A percentile compares a stretch with the other conserved stretches of the same genome.
Conservation (phyloP, 108 stramenopile species). For the Chaetoceros tenuissimus region DNA sequence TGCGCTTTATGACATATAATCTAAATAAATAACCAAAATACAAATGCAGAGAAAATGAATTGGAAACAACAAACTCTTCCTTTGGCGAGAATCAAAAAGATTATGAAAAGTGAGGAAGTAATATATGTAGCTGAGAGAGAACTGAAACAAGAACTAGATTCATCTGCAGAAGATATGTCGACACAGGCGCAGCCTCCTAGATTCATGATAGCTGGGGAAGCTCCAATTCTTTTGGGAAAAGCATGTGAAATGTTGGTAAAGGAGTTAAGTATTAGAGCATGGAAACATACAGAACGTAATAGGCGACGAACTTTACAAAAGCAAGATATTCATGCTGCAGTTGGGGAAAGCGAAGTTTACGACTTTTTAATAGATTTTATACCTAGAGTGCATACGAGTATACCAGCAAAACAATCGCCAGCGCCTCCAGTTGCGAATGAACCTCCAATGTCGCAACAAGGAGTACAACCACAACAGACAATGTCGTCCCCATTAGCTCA, state of each 20-base stretch:
- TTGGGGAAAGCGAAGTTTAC: constrained; percentile 56
- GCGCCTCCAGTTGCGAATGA: not conserved
- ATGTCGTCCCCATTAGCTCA: constrained; percentile 6
- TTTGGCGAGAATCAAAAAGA: constrained; percentile 90
- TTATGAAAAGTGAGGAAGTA: constrained; percentile 92
- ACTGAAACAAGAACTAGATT: constrained; percentile 7
- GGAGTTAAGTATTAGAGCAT: constrained; percentile 53
- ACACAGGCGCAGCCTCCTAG: not conserved
- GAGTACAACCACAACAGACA: too few species aligned
- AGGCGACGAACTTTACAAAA: constrained; percentile 44
- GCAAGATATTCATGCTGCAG: constrained; percentile 53
- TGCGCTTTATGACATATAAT: too few species aligned
- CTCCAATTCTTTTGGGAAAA: constrained; percentile 54
- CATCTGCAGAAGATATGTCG: constrained; percentile 3
- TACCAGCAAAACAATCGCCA: not conserved
- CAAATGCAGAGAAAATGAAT: constrained; percentile 13
- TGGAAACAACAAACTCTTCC: constrained; percentile 62
- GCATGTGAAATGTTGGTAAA: constrained; percentile 62
- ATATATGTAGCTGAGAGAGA: constrained; percentile 31
- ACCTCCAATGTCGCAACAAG: not conserved
- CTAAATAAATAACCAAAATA: too few species aligned
- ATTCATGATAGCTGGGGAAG: constrained; percentile 65
- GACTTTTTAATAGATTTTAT: constrained; percentile 76
- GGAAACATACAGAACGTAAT: constrained; percentile 48
- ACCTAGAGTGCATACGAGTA: constrained; percentile 31